These are phyloP conservation scores for Leishmania martiniquensis DNA, from an alignment of 208 protist genomes.

Conservation along the genomic window DNA sequence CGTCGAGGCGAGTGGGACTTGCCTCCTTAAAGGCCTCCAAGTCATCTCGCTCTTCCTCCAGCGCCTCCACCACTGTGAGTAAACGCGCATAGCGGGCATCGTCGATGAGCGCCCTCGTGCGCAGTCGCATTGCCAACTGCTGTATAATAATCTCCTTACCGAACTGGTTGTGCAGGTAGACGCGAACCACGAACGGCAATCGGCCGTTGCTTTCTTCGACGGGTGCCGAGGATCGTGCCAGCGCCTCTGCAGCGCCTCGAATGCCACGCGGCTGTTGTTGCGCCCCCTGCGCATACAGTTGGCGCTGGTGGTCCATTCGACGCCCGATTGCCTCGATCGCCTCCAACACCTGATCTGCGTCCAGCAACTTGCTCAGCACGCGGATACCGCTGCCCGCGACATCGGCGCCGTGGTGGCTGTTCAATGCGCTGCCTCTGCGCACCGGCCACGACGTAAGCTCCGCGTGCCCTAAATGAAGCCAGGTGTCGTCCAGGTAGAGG, in stretches of 20 bases:
- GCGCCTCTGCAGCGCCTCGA: neutral
- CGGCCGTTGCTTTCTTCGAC: slow-evolving; percentile 5
- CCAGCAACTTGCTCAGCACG: slow-evolving; percentile 70
- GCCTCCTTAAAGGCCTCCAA: neutral
- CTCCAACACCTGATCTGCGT: slow-evolving; percentile 57
- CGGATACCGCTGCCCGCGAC: slow-evolving; percentile 21
- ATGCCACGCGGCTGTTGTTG: neutral
- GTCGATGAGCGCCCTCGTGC: slow-evolving; percentile 58
- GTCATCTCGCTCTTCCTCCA: slow-evolving; percentile 28
- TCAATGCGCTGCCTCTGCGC: neutral
- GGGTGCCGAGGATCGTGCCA: neutral
- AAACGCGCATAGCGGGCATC: slow-evolving; percentile 55
- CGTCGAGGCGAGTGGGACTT: neutral
- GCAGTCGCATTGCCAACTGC: slow-evolving; percentile 54
- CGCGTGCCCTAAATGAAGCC: slow-evolving; percentile 67
- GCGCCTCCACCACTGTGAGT: slow-evolving; percentile 35
- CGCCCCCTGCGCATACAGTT: slow-evolving; percentile 21
- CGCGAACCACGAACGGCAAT: slow-evolving; percentile 57
- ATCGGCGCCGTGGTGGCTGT: neutral
- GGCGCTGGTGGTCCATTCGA: slow-evolving; percentile 58
- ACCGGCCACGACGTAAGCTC: slow-evolving; percentile 12
- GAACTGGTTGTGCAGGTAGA: slow-evolving; percentile 87
- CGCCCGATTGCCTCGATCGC: slow-evolving; percentile 71
- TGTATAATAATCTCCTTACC: slow-evolving; percentile 80
- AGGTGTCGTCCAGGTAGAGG: slow-evolving; percentile 87